Base-by-base conservation (phyloP, 2,329 filamentous ascomycete genomes). In the Fusarium clavum region DNA sequence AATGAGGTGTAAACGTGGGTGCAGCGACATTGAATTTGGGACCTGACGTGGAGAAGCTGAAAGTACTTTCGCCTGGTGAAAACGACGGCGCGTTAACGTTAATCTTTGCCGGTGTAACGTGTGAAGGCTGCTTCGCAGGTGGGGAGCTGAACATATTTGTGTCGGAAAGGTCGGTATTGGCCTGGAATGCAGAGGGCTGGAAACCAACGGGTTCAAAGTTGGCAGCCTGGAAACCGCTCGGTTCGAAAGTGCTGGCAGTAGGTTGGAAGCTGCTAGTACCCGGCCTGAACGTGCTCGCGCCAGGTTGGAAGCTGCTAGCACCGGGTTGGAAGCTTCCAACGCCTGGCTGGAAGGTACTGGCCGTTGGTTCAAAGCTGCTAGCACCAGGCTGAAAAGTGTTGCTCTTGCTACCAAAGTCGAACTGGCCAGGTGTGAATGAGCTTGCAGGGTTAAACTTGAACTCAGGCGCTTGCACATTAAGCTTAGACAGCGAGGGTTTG, bases 391-490 rank as follows among this genome's bases (percentile, higher is more conserved):
- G 82, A 73, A 88, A 89, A 25, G 40, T 47, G 53, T 55, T 57
- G 38, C 79, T 81, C 73, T 78, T 85, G 41, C 29, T 61, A 40
- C 47, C 57, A 25, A 75, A 73, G 48, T 64, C 67, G 52, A 71
- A 75, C 40, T 75, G 67, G 2, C 71, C 73, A 30, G 73, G 71
- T 7, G 70, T 75, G 25, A 74, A 74, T 32, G 63, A 73, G 73
- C 78, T 86, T 13, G 71, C 78, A 6, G 87, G 87, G 67, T 88
- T 88, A 80, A 95, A 95, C 73, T 91, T 93, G 84, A 98, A 98
- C 76, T 96, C 93, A 48, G 94, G 92, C 0, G 95, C 95, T 67
- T 91, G 89, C 30, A 97, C 94, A 74, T 98, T 98, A 73, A 98
- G 87, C 72, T 91, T 94, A 1, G 94, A 93, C 45, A 90, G 80